Percentiles rank a stretch among this genome's conserved stretches.
phyloP scores from a whole-genome alignment of 176 grass and related monocot genomes.

The Aegilops umbellulata region DNA sequence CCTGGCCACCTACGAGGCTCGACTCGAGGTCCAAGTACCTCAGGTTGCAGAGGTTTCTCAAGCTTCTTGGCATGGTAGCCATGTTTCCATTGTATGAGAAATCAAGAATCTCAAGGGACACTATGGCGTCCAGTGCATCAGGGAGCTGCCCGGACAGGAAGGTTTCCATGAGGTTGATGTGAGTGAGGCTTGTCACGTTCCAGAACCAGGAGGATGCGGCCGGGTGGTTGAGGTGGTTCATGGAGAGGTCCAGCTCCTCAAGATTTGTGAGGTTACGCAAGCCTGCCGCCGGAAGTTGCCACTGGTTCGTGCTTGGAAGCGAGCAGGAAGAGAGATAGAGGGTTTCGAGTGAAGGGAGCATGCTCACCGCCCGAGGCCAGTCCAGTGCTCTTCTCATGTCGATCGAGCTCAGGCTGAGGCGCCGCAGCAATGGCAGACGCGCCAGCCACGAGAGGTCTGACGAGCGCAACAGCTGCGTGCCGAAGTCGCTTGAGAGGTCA shows the following conservation, averaged over 20 bases:
- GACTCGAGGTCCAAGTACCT: background rate
- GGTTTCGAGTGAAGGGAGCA: background rate
- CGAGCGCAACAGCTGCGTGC: background rate
- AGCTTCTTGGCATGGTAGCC: background rate
- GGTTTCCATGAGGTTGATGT: background rate
- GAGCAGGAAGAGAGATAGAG: background rate
- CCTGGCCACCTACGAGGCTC: background rate
- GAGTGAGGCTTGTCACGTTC: slow-evolving; percentile 11
- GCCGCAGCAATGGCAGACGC: background rate
- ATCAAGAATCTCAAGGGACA: background rate
- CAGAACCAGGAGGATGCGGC: slow-evolving; percentile 21
- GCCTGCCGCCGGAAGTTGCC: background rate
- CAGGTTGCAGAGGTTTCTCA: slow-evolving; percentile 22
- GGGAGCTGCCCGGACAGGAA: slow-evolving; percentile 1
- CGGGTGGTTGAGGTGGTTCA: background rate
- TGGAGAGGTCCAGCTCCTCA: slow-evolving; percentile 3
- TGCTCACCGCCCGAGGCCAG: background rate
- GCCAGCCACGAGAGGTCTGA: background rate
- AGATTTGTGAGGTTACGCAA: background rate
- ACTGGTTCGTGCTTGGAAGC: background rate
- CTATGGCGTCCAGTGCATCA: background rate
- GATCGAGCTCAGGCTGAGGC: background rate
- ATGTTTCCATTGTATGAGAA: background rate
- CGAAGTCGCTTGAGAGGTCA: slow-evolving; percentile 13
- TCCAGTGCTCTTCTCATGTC: background rate